A percentile compares a stretch with the other conserved stretches of the same genome.
Evolutionary conservation across 2,329 filamentous ascomycete genomes (phyloP).

Genomic region (Alternaria alternata): DNA sequence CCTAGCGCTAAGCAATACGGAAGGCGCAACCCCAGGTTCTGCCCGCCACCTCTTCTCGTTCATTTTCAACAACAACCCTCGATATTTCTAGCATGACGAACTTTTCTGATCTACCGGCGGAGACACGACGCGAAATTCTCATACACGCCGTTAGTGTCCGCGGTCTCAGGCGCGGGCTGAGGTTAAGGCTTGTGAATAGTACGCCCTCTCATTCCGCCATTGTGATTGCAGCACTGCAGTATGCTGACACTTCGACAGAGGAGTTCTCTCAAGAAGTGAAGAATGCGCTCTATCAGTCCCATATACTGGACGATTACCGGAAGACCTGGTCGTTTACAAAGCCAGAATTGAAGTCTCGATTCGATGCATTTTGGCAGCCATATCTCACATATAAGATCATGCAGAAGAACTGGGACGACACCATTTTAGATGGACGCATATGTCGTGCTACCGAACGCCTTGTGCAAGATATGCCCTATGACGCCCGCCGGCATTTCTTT

Average conservation of each 20-base stretch:
- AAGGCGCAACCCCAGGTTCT: neutral
- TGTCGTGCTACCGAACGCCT: neutral
- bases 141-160: constrained; percentile 1
- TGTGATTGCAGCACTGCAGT: neutral
- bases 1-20: neutral
- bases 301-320: neutral
- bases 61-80: neutral
- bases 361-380: constrained; percentile 10
- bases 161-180: constrained; percentile 2
- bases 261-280: constrained; percentile 7
- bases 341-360: neutral
- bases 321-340: accelerated
- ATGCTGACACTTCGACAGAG: neutral
- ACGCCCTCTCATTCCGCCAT: neutral
- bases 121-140: constrained; percentile 4
- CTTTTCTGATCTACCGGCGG: neutral
- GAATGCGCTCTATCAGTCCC: neutral
- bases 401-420: neutral
- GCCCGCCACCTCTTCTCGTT: neutral
- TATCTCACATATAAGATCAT: constrained; percentile 9
- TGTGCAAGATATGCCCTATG: neutral
- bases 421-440: neutral
- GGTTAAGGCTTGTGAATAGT: constrained; percentile 9
- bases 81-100: neutral
- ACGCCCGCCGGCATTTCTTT: neutral